These are phyloP conservation scores for Metschnikowia drakensbergensis DNA, from an alignment of 805 yeast genomes.

Conservation along the genomic window DNA sequence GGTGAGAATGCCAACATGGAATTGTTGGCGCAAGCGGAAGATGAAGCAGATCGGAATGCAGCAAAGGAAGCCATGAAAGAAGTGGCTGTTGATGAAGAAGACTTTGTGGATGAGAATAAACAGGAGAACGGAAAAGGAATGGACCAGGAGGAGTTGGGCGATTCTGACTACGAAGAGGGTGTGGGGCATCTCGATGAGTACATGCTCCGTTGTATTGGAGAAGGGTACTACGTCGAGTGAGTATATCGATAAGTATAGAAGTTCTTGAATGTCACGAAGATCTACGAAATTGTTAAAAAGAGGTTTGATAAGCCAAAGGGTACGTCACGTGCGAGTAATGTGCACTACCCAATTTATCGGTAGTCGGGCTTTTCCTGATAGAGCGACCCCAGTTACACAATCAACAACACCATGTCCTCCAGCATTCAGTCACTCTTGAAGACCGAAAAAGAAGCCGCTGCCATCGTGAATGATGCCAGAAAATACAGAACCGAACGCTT, in stretches of 20 bases:
- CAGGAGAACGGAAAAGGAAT: conserved; percentile 26
- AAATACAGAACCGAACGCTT: conserved; percentile 76
- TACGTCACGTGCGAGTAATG: conserved; percentile 2
- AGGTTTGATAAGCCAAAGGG: not conserved
- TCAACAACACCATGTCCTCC: conserved; percentile 21
- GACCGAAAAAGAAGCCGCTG: conserved; percentile 98
- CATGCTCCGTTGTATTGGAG: conserved; percentile 87
- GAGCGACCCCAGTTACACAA: conserved; percentile 2
- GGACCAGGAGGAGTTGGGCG: conserved; percentile 24
- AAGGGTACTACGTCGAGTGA: conserved; percentile 55
- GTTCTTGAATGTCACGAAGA: not conserved
- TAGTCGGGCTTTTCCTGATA: conserved; percentile 9
- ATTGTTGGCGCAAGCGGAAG: conserved; percentile 88
- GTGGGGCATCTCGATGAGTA: conserved; percentile 91
- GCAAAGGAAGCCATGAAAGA: conserved; percentile 88
- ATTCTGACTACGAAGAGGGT: conserved; percentile 52
- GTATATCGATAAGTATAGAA: not conserved
- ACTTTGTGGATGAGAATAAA: conserved; percentile 57
- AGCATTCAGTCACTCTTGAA: conserved; percentile 36
- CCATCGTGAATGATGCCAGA: conserved; percentile 89
- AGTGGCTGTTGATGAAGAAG: conserved; percentile 78
- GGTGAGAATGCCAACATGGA: conserved; percentile 41
- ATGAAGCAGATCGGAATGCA: conserved; percentile 85
- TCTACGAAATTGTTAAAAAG: not conserved
- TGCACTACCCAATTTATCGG: conserved; percentile 9